A percentile compares a stretch with the other conserved stretches of the same genome.
These are phyloP conservation scores for Chytriomyces sp. DNA, from an alignment of 192 early-diverging fungal genomes.

Conservation along the genomic window DNA sequence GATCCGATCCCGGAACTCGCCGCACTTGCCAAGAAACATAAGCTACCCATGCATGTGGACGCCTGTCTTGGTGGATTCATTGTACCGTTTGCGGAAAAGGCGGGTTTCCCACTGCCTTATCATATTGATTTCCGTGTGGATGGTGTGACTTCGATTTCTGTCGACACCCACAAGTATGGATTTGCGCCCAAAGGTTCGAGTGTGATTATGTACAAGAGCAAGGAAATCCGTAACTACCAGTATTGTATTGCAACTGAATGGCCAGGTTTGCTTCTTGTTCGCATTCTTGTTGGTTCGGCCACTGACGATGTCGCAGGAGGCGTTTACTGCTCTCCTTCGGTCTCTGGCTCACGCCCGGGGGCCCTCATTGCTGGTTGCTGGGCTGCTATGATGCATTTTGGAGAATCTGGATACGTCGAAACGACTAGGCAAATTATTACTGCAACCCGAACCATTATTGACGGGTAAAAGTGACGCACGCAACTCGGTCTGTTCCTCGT, in stretches of 20 bases:
- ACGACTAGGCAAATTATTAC: constrained; percentile 78
- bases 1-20: constrained; percentile 87
- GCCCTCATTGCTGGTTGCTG: constrained; percentile 96
- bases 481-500: neutral
- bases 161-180: constrained; percentile 98
- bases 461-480: constrained; percentile 47
- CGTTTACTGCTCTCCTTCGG: constrained; percentile 90
- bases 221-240: constrained; percentile 82
- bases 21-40: constrained; percentile 73
- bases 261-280: constrained; percentile 55
- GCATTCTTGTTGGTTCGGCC: neutral
- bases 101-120: constrained; percentile 79
- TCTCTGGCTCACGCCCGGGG: constrained; percentile 89
- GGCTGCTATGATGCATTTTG: constrained; percentile 88
- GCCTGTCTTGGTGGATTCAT: constrained; percentile 95
- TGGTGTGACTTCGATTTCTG: constrained; percentile 93
- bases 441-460: constrained; percentile 68
- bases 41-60: constrained; percentile 92
- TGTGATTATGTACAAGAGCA: constrained; percentile 86
- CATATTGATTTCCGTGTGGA: constrained; percentile 86
- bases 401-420: constrained; percentile 83
- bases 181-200: constrained; percentile 98
- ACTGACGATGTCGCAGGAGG: constrained; percentile 52
- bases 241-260: constrained; percentile 91
- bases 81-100: constrained; percentile 90